Base-by-base conservation (phyloP, 257 asterid genomes). In the Nemophila menziesii region DNA sequence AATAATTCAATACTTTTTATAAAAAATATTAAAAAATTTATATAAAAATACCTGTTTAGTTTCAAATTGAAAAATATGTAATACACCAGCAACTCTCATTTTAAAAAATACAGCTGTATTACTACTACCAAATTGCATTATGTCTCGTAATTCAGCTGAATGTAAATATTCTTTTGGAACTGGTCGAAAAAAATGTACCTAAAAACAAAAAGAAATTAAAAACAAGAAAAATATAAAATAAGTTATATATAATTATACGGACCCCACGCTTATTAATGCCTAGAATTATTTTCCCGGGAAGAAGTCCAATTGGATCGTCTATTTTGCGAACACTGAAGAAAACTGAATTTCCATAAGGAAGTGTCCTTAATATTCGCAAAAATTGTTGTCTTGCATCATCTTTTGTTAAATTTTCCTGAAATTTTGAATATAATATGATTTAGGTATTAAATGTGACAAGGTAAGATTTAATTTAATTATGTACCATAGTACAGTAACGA, bases 151-250 rank as follows among this genome's bases (percentile, higher is more conserved):
- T 70, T 90, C 99, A 59, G 99, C 96, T 23, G 99, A 90, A 61
- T 90, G 99, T 51, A 90, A 70, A 57, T 90, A 90, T 56, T 90
- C 99, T 62, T 85, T 90, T 18, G 99, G 99, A 65, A 82, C 90
- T 20, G 99, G 99, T 20, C 99, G 99, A 70, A 90, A 90, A 72
- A 90, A 90, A 74, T 90, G 99, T 63, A 90, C 94, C 99, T 89
- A 60, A 24, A 33, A 60, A 21, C 5, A 53, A 55, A 61, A 13
- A 36, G 57, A 50, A 42, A 51, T 49, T 42, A 51, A 49, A 17
- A 39, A 38, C 70, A 34, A 55, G 60, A 64, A 49, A 64, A 51
- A 22, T 27, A 21, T 50, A 16, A 23, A 11, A 26, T 43, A 47
- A 18, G 11, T 19, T 13, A 22, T 44, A 42, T 5, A 29, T 10